phyloP scores from a whole-genome alignment of 2,329 filamentous ascomycete genomes.

The Diaporthe australafricana region DNA sequence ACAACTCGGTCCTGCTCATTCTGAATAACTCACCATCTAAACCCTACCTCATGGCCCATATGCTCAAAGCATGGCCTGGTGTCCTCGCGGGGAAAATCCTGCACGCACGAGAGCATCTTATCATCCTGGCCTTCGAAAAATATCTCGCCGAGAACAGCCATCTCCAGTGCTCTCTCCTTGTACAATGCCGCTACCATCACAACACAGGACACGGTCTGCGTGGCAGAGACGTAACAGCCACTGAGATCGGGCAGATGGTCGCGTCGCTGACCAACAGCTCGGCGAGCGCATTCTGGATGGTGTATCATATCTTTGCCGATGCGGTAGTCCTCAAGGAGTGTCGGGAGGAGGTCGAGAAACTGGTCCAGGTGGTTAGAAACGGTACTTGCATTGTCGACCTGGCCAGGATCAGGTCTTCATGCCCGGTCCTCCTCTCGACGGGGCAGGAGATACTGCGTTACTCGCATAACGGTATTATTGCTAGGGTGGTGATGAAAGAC shows the following conservation, averaged over 20 bases:
- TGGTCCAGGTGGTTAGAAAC: neutral
- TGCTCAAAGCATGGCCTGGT: conserved; percentile 6
- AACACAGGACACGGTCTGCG: conserved; percentile 44
- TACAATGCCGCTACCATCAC: conserved; percentile 37
- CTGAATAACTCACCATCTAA: too few species aligned
- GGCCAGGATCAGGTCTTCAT: conserved; percentile 44
- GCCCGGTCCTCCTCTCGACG: conserved; percentile 51
- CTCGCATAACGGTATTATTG: conserved; percentile 47
- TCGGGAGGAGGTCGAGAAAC: conserved; percentile 39
- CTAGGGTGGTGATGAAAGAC: conserved; percentile 13
- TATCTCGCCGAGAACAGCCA: conserved; percentile 3
- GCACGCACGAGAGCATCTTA: conserved; percentile 1
- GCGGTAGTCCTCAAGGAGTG: conserved; percentile 44
- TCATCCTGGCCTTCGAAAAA: conserved; percentile 8
- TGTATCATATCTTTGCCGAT: conserved; percentile 51
- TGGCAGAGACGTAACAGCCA: conserved; percentile 48
- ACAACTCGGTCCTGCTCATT: too few species aligned
- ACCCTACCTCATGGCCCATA: conserved; percentile 5
- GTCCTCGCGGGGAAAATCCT: neutral
- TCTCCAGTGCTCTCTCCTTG: conserved; percentile 1
- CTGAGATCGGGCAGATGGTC: conserved; percentile 50
- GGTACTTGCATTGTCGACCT: conserved; percentile 42
- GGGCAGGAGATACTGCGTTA: conserved; percentile 53
- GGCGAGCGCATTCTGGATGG: conserved; percentile 52
- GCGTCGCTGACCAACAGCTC: conserved; percentile 52